Base-by-base conservation (phyloP, 2,329 filamentous ascomycete species). In the Fusarium sp. region DNA sequence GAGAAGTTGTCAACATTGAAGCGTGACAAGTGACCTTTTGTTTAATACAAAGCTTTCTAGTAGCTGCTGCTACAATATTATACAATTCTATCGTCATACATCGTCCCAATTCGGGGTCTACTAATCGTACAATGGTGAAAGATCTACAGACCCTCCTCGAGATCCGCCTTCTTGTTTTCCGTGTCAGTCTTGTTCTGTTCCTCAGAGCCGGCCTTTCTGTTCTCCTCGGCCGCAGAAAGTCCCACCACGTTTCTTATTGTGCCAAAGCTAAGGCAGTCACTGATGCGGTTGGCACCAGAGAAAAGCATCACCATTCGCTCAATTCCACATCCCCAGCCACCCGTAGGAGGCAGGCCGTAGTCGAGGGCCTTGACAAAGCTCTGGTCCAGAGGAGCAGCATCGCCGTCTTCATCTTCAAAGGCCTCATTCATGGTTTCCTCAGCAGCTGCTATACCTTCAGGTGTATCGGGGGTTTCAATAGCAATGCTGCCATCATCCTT, bases 251-350 rank as follows among this genome's bases (percentile, higher is more conserved):
- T 89, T 76, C 89, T 88, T 81, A 99, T 78, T 57, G 88, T 97
- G 2, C 96, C 96, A 82, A 99, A 99, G 34, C 90, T 89, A 74
- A 98, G 81, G 18, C 95, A 93, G 79, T 98, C 94, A 38, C 88
- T 88, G 74, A 99, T 97, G 72, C 91, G 87, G 77, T 88, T 88
- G 36, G 89, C 85, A 0, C 92, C 94, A 1, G 91, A 88, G 74
- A 98, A 92, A 49, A 97, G 81, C 96, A 99, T 99, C 37, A 93
- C 91, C 53, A 99, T 83, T 54, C 96, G 85, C 80, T 99, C 96
- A 41, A 99, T 83, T 2, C 96, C 96, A 74, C 94, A 97, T 2
- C 96, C 96, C 96, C 96, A 99, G 6, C 96, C 96, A 0, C 95
- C 96, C 0, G 96, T 99, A 1, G 96, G 93, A n/a, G 96, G 96